Evolutionary conservation across 2,329 filamentous ascomycete species (phyloP), one percentile per base, ranked within the genome.

Genomic region (Xylaria sp.): DNA sequence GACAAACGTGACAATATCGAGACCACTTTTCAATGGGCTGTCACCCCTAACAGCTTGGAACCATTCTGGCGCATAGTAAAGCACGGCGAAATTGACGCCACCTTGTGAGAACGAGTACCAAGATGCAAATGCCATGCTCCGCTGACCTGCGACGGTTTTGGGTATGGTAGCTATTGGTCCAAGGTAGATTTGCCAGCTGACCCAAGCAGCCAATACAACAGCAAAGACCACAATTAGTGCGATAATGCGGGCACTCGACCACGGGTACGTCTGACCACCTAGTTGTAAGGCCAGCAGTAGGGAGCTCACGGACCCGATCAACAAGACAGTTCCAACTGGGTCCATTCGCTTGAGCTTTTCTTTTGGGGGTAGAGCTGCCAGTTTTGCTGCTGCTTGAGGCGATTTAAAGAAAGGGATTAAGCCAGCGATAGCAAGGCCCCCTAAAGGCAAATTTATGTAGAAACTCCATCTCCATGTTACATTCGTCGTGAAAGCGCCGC

Each of bases 81-180:
- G 50, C 37, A 57, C 51, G 3, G 37, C 51, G 25, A 64, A 64
- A 18, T 64, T 64, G 20, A 64, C 61, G 18, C 61, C 61, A 20
- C 61, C 61, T 41, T 64, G 61, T 15, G 61, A 51, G 39, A 64
- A 64, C 20, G 61, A 55, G 44, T 64, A 64, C 61, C 61, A 64
- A 34, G 61, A 64, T 13, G 61, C 61, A 39, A 64, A 64, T 37
- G 61, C 61, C 61, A 64, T 64, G 34, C 61, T 64, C 7, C 61
- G 51, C 23, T 64, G 61, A 10, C 20, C 25, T 12, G 55, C 31
- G 23, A 64, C 61, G 39, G 18, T 56, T 23, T 31, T 56, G 3
- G 61, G 61, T 6, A 64, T 64, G 6, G 61, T 64, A 3, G 61
- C 61, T 46, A 54, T 50, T 37, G 61, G 61, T 23, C 61, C 61